Percentiles rank a stretch among this genome's conserved stretches.
These are phyloP conservation scores for Globisporangium recalcitrans DNA, from an alignment of 352 stramenopile genomes.

Conservation along the genomic window DNA sequence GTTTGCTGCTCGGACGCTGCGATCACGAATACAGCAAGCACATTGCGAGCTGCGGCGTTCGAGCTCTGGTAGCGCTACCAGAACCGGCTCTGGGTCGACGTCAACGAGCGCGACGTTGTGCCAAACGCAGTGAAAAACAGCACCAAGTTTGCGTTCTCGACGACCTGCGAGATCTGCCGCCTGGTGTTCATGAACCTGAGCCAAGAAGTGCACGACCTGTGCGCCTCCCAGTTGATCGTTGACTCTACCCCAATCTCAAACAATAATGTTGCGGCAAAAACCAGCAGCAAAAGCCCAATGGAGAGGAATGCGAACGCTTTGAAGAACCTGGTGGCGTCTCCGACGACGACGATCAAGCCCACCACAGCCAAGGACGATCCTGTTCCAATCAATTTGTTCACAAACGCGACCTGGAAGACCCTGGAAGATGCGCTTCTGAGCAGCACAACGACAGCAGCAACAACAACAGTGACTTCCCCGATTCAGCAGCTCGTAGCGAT, in stretches of 20 bases:
- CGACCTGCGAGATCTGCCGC: constrained; percentile 45
- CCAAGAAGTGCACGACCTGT: constrained; percentile 40
- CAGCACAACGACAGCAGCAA: not conserved
- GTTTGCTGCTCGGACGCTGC: constrained; percentile 15
- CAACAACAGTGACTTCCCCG: not conserved
- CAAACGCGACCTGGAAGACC: constrained; percentile 51
- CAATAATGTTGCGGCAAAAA: not conserved
- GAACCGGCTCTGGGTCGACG: constrained; percentile 66
- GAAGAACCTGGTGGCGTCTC: not conserved
- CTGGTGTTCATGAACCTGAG: constrained; percentile 51
- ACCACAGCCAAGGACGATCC: not conserved
- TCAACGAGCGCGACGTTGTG: constrained; percentile 57
- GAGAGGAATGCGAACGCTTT: not conserved
- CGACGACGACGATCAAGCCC: not conserved
- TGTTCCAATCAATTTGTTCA: constrained; percentile 34
- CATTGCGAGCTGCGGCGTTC: constrained; percentile 40
- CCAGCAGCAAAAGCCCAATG: constrained; percentile 9
- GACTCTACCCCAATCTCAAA: not conserved
- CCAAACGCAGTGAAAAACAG: constrained; percentile 42
- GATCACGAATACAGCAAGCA: constrained; percentile 22
- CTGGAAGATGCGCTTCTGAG: constrained; percentile 45
- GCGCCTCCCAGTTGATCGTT: constrained; percentile 2
- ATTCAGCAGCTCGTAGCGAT: constrained; percentile 56
- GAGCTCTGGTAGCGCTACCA: constrained; percentile 77
- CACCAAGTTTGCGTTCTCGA: constrained; percentile 41